Conservation (phyloP, 371 early-diverging fungal genomes). For the Mucor irregularis region DNA sequence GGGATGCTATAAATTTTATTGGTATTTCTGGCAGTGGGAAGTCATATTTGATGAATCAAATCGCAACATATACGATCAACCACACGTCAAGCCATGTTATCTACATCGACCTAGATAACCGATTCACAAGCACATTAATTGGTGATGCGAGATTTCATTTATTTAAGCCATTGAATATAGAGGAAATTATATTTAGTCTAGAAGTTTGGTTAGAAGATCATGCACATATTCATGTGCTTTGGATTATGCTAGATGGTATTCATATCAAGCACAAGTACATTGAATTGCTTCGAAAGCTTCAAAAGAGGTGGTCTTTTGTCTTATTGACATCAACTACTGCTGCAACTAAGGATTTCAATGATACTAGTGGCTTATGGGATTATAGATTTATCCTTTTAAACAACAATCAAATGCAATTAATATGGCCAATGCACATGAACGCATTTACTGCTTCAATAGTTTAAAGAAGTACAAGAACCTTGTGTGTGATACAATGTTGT, state of each 20-base stretch:
- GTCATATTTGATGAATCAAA: no score
- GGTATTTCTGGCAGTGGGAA: neutral
- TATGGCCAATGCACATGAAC: slow-evolving; percentile 13
- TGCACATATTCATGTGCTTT: no score
- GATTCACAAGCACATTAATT: no score
- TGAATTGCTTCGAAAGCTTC: neutral
- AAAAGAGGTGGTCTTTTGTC: neutral
- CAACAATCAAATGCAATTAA: neutral
- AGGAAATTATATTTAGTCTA: no score
- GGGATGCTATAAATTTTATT: neutral
- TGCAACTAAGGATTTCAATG: neutral
- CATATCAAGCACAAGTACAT: neutral
- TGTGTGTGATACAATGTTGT: slow-evolving; percentile 2
- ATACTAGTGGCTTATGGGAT: neutral
- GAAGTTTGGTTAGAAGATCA: no score
- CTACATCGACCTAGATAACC: no score
- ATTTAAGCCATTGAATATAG: no score
- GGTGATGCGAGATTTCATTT: no score
- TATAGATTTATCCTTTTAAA: neutral
- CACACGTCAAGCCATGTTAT: no score
- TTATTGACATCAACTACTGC: neutral
- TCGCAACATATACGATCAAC: no score
- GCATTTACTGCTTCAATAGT: neutral
- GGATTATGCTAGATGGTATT: neutral
- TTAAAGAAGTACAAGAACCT: neutral